Base-by-base conservation (phyloP, 768 basidiomycete genomes). In the Crassisporium funariophilum region DNA sequence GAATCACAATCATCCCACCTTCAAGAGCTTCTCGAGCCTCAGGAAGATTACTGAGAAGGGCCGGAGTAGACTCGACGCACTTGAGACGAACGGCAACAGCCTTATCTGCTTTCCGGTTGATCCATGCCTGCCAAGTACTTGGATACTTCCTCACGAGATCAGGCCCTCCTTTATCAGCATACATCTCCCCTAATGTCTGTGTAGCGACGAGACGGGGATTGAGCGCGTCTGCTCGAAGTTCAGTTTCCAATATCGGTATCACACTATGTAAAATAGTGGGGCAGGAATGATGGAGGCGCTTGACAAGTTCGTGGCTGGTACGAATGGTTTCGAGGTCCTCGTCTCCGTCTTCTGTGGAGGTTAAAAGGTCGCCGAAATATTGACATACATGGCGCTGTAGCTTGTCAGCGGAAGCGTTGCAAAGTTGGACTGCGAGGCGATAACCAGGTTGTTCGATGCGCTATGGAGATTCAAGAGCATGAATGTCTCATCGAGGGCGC, bases 211-310 rank as follows among this genome's bases (percentile, higher is more conserved):
- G 57, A 25, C 97, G 79, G 3, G 94, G 72, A 22, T 77, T 74
- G 2, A 83, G 59, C 27, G 88, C 81, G 53, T 91, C 89, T 3
- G 86, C 84, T 17, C 83, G 81, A 4, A 98, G 74, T 58, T 97
- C 92, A 53, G 94, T 89, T 62, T 95, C 94, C 13, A 98, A 80
- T 46, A 93, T 88, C 0, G 95, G 95, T 19, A 98, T 85, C 38
- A 98, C 93, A 63, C 88, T 92, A 59, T 90, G 84, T 1, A 98
- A 72, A 11, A 98, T 73, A 6, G 79, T 71, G 0, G 95, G 92
- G 64, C 87, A 93, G 20, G 86, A 79, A 17, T 79, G 80, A 62
- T 89, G 83, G 4, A 98, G 76, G 13, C 82, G 83, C 58, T 88
- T 86, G 68, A 98, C 85, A 54, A 97, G 87, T 25, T 83, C 79